Percentiles rank a stretch among this genome's conserved stretches.
phyloP scores from a whole-genome alignment of 768 basidiomycete genomes.

The Suillus paluster region DNA sequence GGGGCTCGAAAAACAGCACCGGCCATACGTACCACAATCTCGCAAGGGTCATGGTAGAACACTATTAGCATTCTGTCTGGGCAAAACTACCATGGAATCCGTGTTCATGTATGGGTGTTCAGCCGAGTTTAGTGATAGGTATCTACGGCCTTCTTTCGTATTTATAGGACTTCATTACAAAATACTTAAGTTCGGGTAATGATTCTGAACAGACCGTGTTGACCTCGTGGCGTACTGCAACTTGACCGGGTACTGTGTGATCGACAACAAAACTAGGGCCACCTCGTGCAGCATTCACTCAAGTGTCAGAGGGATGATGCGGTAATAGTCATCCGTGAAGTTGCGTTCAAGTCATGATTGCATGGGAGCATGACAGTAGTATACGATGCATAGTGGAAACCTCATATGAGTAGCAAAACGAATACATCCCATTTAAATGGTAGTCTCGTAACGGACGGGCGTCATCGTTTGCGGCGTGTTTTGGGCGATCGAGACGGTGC shows the following conservation, averaged over 20 bases:
- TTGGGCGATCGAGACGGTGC: slow-evolving; percentile 67
- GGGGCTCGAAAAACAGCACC: not conserved
- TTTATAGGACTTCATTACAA: slow-evolving; percentile 1
- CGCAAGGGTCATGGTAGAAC: not conserved
- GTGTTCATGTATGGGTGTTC: not conserved
- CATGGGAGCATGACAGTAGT: slow-evolving; percentile 20
- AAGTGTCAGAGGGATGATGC: not conserved
- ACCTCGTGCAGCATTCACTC: not conserved
- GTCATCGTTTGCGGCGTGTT: slow-evolving; percentile 94
- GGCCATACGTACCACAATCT: not conserved
- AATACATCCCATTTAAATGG: slow-evolving; percentile 65
- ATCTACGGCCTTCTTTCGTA: not conserved
- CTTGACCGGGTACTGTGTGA: not conserved
- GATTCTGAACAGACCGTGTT: not conserved
- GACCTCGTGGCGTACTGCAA: not conserved
- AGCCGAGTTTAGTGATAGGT: too few relatives aligned
- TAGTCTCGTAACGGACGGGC: slow-evolving; percentile 95
- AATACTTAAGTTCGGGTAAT: not conserved
- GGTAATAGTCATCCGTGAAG: not conserved
- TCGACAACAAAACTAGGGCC: not conserved
- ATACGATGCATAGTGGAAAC: slow-evolving; percentile 22
- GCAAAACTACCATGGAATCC: not conserved
- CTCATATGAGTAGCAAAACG: slow-evolving; percentile 10
- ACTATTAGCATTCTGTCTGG: not conserved
- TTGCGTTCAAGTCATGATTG: slow-evolving; percentile 24